Conservation (phyloP, 192 early-diverging fungal species). For the Lunasporangiospora selenospora region DNA sequence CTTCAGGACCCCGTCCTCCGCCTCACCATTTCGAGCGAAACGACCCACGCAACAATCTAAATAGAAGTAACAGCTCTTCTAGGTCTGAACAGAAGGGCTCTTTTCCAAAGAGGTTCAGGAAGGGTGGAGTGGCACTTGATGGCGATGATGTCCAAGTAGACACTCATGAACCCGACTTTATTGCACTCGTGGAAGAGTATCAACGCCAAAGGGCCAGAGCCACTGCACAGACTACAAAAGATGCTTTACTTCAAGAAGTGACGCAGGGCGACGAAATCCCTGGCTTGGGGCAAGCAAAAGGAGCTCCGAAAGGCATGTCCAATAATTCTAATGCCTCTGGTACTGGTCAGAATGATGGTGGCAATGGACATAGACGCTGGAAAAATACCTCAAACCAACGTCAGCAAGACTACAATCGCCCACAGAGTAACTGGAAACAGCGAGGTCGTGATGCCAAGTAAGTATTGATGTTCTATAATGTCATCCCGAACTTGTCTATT, state of each 20-base stretch:
- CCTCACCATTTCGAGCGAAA: not conserved
- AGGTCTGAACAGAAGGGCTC: not conserved
- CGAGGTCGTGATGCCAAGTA: too few relatives aligned
- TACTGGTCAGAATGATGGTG: not conserved
- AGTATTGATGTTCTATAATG: too few relatives aligned
- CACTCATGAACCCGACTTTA: slow-evolving; percentile 13
- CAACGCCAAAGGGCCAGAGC: slow-evolving; percentile 15
- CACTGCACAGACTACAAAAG: not conserved
- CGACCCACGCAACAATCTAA: not conserved
- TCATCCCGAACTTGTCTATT: too few relatives aligned
- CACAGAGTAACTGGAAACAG: too few relatives aligned
- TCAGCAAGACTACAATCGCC: too few relatives aligned
- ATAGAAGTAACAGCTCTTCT: too few relatives aligned
- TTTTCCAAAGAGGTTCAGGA: not conserved
- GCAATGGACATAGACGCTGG: too few relatives aligned
- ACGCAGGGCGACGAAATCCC: not conserved
- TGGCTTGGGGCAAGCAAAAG: not conserved
- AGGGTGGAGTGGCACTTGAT: not conserved
- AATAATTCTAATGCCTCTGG: not conserved
- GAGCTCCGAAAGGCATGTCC: not conserved
- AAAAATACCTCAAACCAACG: too few relatives aligned
- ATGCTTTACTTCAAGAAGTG: not conserved
- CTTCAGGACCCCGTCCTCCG: not conserved
- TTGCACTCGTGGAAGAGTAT: slow-evolving; percentile 22
- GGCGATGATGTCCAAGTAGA: not conserved